Conservation (phyloP, 352 stramenopile species). For the Phytophthora rubi region DNA sequence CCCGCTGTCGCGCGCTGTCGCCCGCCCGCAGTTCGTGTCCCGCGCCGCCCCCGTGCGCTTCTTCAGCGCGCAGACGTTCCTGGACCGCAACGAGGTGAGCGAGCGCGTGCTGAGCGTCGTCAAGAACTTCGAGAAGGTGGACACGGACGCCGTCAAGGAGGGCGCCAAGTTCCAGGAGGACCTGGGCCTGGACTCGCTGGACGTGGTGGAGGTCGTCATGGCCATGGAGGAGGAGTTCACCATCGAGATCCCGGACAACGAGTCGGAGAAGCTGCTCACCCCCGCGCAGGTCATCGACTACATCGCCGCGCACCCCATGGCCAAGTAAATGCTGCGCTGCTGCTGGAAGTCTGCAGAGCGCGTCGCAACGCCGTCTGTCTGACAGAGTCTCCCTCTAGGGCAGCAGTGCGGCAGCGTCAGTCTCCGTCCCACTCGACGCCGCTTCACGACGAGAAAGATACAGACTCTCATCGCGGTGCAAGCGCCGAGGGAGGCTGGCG, state of each 20-base stretch:
- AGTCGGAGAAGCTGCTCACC: constrained; percentile 99
- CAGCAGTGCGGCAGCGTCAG: not conserved
- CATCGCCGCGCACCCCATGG: constrained; percentile 98
- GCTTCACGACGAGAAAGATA: constrained; percentile 40
- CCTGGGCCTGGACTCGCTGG: constrained; percentile 98
- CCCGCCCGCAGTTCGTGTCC: constrained; percentile 51
- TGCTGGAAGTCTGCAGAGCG: constrained; percentile 6
- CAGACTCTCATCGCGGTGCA: constrained; percentile 18
- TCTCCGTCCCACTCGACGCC: constrained; percentile 1
- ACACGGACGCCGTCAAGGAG: constrained; percentile 92
- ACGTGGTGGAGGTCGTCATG: constrained; percentile 97
- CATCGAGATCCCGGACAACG: constrained; percentile 99
- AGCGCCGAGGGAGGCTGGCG: constrained; percentile 7
- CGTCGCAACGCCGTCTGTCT: not conserved
- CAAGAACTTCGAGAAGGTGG: constrained; percentile 99
- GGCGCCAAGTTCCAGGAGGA: constrained; percentile 97
- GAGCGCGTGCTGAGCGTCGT: constrained; percentile 98
- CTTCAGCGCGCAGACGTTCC: constrained; percentile 88
- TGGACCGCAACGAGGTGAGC: constrained; percentile 94
- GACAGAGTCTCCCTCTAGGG: too few species aligned
- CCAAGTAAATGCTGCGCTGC: constrained; percentile 92
- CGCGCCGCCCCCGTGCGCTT: constrained; percentile 53
- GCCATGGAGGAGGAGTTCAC: constrained; percentile 99
- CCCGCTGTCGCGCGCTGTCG: constrained; percentile 64
- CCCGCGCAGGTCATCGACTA: constrained; percentile 98